Percentiles rank a stretch among this genome's conserved stretches.
These are phyloP conservation scores for Microdochium paspali DNA, from an alignment of 2,329 filamentous ascomycete species.

Conservation along the genomic window DNA sequence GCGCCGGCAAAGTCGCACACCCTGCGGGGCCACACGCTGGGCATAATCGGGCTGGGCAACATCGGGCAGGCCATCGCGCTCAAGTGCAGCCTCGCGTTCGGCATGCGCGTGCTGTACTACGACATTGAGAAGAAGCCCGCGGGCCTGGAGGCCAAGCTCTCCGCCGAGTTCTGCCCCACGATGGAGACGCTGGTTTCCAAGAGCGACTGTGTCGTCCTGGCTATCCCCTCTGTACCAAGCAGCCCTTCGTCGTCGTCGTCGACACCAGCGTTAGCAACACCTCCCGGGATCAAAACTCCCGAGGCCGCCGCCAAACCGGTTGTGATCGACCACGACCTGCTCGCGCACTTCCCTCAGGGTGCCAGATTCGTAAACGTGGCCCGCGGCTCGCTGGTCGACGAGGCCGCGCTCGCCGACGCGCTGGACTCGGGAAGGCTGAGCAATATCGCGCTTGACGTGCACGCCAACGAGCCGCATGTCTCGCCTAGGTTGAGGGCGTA, in stretches of 20 bases:
- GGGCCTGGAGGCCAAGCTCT: conserved; percentile 27
- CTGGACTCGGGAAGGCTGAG: conserved; percentile 40
- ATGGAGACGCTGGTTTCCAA: conserved; percentile 41
- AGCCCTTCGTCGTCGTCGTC: no score
- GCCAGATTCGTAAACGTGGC: conserved; percentile 57
- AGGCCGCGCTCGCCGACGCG: conserved; percentile 51
- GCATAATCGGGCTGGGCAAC: conserved; percentile 61
- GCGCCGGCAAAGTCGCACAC: conserved; percentile 54
- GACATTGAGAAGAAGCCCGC: conserved; percentile 43
- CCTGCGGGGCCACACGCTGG: conserved; percentile 50
- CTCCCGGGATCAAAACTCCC: conserved; percentile 20
- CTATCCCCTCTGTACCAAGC: conserved; percentile 36
- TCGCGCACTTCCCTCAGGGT: conserved; percentile 43
- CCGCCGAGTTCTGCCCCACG: conserved; percentile 38
- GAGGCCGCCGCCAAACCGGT: neutral
- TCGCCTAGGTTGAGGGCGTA: conserved; percentile 28
- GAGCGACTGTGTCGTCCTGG: conserved; percentile 53
- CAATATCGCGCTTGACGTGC: conserved; percentile 54
- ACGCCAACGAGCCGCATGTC: conserved; percentile 48
- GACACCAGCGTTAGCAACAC: conserved; percentile 15
- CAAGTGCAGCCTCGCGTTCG: conserved; percentile 46
- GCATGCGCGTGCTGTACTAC: conserved; percentile 57
- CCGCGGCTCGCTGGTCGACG: conserved; percentile 54
- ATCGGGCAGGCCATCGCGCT: conserved; percentile 55
- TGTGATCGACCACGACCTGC: conserved; percentile 36